Base-by-base conservation (phyloP, 768 basidiomycete species). In the Russula sp. region DNA sequence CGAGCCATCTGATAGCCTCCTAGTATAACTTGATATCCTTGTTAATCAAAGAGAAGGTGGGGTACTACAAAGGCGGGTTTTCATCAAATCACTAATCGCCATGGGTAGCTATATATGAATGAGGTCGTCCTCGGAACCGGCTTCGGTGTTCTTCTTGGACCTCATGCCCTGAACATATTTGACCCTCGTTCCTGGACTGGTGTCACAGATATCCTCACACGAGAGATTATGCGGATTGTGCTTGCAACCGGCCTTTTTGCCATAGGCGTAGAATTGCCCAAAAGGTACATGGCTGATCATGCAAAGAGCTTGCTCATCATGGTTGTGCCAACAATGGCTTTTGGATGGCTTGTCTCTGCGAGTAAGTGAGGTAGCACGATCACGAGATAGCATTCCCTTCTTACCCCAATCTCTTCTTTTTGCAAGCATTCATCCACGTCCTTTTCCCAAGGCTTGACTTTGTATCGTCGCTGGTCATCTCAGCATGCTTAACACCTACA, bases 201-300 rank as follows among this genome's bases (percentile, higher is more conserved):
- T 14, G 69, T 76, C 39, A 74, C 73, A 41, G 78, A 82, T 68
- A 72, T 75, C 4, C 82, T 99, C 60, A 98, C 95, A 1, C 79
- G 92, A 20, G 94, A 96, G 73, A 75, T 96, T 18, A 94, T 87
- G 75, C 81, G 94, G 9, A 74, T 97, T 38, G 89, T 97, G 53
- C 88, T 99, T 48, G 95, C 88, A 3, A 87, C 90, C 1, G 91
- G 93, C 32, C 83, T 98, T 1, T 99, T 99, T 68, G 90, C 95
- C 7, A 92, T 98, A 36, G 96, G 96, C 2, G 92, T 96, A 29
- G 95, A 99, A 71, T 78, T 98, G 38, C 95, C 96, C 0, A 78
- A 83, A 59, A 82, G 85, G 1, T 98, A 98, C 76, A 84, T 98
- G 79, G 77, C 78, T 29, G 79, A 85, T 34, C 92, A 96, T 68